A percentile compares a stretch with the other conserved stretches of the same genome.
These are phyloP conservation scores for Planoprotostelium fungivorum DNA, from an alignment of 78 protist genomes.

Conservation along the genomic window DNA sequence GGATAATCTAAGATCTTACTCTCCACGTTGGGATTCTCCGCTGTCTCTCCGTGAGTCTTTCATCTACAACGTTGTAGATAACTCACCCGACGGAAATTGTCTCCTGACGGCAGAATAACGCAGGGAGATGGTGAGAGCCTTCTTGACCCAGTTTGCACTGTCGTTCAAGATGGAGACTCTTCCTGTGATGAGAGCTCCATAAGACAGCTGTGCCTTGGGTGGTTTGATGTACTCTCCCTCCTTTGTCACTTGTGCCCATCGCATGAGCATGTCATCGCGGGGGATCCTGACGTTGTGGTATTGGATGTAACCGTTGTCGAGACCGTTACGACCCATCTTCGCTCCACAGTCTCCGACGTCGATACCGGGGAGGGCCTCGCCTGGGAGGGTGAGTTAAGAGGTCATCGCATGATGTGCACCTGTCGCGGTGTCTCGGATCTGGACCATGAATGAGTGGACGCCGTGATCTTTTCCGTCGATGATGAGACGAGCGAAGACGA, in stretches of 20 bases:
- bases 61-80: neutral
- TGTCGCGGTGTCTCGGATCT: conserved; percentile 9
- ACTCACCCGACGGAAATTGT: neutral
- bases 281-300: conserved; percentile 72
- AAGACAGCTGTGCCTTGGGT: neutral
- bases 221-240: neutral
- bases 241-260: neutral
- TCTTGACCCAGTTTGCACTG: conserved; percentile 3
- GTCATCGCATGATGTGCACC: neutral
- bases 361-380: conserved; percentile 27
- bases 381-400: neutral
- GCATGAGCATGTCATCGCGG: conserved; percentile 27
- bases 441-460: conserved; percentile 53
- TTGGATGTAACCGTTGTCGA: conserved; percentile 64
- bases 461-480: conserved; percentile 64
- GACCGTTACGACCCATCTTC: conserved; percentile 56
- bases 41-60: conserved; percentile 10
- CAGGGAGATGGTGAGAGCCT: conserved; percentile 26
- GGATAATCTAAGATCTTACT: conserved; percentile 37
- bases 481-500: conserved; percentile 64
- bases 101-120: conserved; percentile 8
- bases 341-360: conserved; percentile 20
- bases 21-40: conserved; percentile 14
- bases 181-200: conserved; percentile 28
- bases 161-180: conserved; percentile 35